Evolutionary conservation across 2,329 filamentous ascomycete species (phyloP).

Genomic region (Fusarium duplospermum): DNA sequence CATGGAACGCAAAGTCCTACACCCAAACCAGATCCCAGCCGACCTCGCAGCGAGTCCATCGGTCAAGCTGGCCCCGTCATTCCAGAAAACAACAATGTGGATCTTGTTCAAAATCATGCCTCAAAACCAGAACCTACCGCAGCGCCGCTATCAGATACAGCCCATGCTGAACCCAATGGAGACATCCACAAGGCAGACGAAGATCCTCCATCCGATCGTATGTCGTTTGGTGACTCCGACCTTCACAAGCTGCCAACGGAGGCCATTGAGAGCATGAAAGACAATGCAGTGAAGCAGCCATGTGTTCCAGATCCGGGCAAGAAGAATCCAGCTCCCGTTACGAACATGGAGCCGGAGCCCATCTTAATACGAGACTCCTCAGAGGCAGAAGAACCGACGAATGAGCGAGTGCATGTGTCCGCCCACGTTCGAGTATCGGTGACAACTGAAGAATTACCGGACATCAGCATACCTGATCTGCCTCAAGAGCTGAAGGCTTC

Average conservation of each 20-base stretch:
- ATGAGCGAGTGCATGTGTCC: neutral
- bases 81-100: neutral
- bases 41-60: neutral
- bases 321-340: neutral
- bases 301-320: neutral
- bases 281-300: neutral
- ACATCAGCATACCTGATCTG: neutral
- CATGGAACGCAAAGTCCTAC: neutral
- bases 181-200: neutral
- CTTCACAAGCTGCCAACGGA: neutral
- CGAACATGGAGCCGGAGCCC: slow-evolving; percentile 3
- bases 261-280: neutral
- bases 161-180: neutral
- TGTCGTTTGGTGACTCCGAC: neutral
- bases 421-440: neutral
- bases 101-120: neutral
- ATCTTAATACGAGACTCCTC: neutral
- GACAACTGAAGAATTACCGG: neutral
- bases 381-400: slow-evolving; percentile 5
- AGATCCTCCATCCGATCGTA: neutral
- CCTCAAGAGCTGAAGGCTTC: neutral
- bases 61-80: neutral
- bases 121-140: neutral
- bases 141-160: neutral
- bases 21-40: neutral